Conservation (phyloP, 306 rosid species). For the Cucumis sativus region DNA sequence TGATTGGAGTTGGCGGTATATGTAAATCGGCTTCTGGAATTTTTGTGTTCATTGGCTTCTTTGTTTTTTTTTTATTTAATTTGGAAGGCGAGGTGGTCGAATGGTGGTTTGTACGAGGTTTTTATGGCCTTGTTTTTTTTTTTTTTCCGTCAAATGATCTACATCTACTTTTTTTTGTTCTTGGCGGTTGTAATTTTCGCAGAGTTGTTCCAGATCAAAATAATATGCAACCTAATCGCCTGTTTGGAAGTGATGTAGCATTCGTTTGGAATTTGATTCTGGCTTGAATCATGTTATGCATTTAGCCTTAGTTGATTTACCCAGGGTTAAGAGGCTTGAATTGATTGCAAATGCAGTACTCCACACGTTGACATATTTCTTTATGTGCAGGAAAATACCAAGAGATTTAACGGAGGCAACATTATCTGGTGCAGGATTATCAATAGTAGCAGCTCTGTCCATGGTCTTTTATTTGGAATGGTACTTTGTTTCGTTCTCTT, state of each 20-base stretch:
- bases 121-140: neutral
- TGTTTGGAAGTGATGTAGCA: neutral
- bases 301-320: neutral
- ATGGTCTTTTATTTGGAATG: conserved; percentile 98
- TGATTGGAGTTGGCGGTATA: neutral
- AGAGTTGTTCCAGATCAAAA: neutral
- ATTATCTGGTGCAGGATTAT: conserved; percentile 89
- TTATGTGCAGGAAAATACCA: conserved; percentile 71
- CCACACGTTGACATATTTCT: neutral
- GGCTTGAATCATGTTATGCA: neutral
- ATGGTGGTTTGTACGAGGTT: neutral
- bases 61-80: neutral
- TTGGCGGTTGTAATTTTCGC: neutral
- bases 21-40: neutral
- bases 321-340: neutral
- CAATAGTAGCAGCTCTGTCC: conserved; percentile 65
- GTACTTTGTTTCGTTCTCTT: conserved; percentile 25
- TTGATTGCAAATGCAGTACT: neutral
- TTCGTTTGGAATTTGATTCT: neutral
- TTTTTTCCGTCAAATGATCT: neutral
- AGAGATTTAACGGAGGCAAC: conserved; percentile 98
- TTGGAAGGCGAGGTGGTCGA: neutral
- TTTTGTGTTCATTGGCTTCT: neutral
- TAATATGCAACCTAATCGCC: neutral
- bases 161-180: neutral